These are phyloP conservation scores for Annulohypoxylon bovei DNA, from an alignment of 495 filamentous ascomycete species.

Conservation along the genomic window DNA sequence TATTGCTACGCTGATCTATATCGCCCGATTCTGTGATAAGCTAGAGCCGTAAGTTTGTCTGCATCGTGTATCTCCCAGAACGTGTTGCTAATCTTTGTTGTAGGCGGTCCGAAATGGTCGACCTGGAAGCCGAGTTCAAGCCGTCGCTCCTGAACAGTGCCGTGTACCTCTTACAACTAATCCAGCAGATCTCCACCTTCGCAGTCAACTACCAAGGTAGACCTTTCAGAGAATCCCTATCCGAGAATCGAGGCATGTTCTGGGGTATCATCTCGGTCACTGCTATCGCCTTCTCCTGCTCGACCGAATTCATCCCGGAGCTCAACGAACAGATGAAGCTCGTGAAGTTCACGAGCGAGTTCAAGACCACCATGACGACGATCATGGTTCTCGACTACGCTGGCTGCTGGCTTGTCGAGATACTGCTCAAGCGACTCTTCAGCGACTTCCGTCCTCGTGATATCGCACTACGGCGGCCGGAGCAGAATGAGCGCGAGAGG, in stretches of 20 bases:
- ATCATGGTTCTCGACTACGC: slow-evolving; percentile 90
- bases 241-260: slow-evolving; percentile 98
- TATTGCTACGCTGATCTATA: slow-evolving; percentile 92
- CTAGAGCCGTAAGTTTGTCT: slow-evolving; percentile 76
- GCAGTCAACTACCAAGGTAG: slow-evolving; percentile 99
- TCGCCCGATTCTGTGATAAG: slow-evolving; percentile 85
- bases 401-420: slow-evolving; percentile 90
- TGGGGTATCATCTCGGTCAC: slow-evolving; percentile 91
- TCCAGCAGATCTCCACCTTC: slow-evolving; percentile 99
- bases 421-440: slow-evolving; percentile 84
- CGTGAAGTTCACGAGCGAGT: slow-evolving; percentile 90
- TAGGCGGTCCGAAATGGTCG: slow-evolving; percentile 76
- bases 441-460: slow-evolving; percentile 95
- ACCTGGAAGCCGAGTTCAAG: slow-evolving; percentile 94
- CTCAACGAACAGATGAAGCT: slow-evolving; percentile 93
- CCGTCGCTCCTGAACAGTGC: slow-evolving; percentile 96
- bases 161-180: slow-evolving; percentile 96
- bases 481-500: slow-evolving; percentile 84
- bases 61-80: slow-evolving; percentile 40
- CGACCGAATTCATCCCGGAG: slow-evolving; percentile 95
- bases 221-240: slow-evolving; percentile 94
- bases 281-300: slow-evolving; percentile 91
- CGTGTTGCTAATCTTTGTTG: slow-evolving; percentile 12
- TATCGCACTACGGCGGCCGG: slow-evolving; percentile 84
- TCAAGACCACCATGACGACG: slow-evolving; percentile 85